Base-by-base conservation (phyloP, 495 filamentous ascomycete species). In the Aspergillus incahuasiensis region DNA sequence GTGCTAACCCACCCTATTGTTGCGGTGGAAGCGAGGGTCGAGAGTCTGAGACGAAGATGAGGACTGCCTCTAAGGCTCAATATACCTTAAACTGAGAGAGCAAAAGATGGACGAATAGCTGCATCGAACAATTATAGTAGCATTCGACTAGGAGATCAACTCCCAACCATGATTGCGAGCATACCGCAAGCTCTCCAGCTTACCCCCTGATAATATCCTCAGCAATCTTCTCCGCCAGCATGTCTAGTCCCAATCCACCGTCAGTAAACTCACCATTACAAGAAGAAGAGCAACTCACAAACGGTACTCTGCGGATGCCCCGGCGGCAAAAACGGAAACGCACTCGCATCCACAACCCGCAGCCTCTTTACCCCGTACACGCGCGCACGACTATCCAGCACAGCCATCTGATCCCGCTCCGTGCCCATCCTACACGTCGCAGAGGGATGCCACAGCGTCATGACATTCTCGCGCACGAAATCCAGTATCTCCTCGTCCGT, bases 211-310 rank as follows among this genome's bases (percentile, higher is more conserved):
- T 35, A 15, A 86, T 82, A 56, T 77, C 71, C 18, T 74, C 70
- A 1, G 80, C 80, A 59, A 86, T 82, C 69, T 85, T 86, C 69
- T 86, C 82, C 6, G 82, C 83, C 4, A 86, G 66, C 69, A 76
- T 78, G 65, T 80, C 71, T 76, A 34, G 21, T 25, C n/a, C n/a
- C n/a, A n/a, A 25, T 16, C 62, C 57, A 19, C n/a, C 44, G 16
- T 46, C 30, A 47, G 28, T 2, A 39, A 15, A 4, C n/a, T 11
- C 16, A 9, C 5, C 13, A 0, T 28, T 28, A 15, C 13, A 18
- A 35, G 50, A 5, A 13, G 20, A 5, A 22, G 20, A 1, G 9
- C 25, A 18, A 71, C 74, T 58, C 53, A 78, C 72, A 85, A 53
- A 82, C 70, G 6, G 71, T 75, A 2, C 74, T 66, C 61, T 76